Conservation (phyloP, 192 early-diverging fungal species). For the Backusella mclennaniae region DNA sequence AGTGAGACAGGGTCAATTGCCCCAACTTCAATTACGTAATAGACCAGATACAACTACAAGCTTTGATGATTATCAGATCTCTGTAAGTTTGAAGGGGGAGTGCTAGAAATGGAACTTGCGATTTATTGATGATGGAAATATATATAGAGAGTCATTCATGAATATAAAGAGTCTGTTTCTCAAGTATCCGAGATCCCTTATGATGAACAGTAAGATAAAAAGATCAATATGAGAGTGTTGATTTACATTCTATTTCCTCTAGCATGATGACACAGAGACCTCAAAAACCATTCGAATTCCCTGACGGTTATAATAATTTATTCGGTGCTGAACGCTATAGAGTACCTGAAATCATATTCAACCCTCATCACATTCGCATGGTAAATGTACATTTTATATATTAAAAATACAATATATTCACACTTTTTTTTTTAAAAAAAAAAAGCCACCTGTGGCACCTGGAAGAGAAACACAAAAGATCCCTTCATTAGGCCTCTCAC, state of each 20-base stretch:
- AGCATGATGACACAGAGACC: slow-evolving; percentile 62
- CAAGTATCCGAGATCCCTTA: slow-evolving; percentile 73
- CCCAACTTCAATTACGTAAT: slow-evolving; percentile 50
- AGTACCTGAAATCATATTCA: slow-evolving; percentile 87
- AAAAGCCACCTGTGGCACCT: neutral
- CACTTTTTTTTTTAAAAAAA: too few species aligned
- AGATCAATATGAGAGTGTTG: neutral
- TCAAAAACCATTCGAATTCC: slow-evolving; percentile 89
- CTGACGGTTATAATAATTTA: slow-evolving; percentile 89
- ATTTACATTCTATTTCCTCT: too few species aligned
- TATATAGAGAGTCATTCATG: slow-evolving; percentile 72
- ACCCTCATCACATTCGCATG: slow-evolving; percentile 63
- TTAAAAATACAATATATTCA: neutral
- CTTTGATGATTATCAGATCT: slow-evolving; percentile 74
- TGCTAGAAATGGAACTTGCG: too few species aligned
- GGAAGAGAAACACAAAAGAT: slow-evolving; percentile 10
- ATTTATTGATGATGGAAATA: neutral
- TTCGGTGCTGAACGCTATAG: slow-evolving; percentile 80
- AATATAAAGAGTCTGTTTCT: slow-evolving; percentile 94
- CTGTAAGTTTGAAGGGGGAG: slow-evolving; percentile 39
- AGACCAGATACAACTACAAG: slow-evolving; percentile 57
- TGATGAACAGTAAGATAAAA: slow-evolving; percentile 59
- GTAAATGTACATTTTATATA: slow-evolving; percentile 4
- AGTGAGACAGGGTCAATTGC: slow-evolving; percentile 66
- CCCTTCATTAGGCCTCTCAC: slow-evolving; percentile 15